phyloP scores from a whole-genome alignment of 2,329 filamentous ascomycete species.

The Colletotrichum endophyticum region DNA sequence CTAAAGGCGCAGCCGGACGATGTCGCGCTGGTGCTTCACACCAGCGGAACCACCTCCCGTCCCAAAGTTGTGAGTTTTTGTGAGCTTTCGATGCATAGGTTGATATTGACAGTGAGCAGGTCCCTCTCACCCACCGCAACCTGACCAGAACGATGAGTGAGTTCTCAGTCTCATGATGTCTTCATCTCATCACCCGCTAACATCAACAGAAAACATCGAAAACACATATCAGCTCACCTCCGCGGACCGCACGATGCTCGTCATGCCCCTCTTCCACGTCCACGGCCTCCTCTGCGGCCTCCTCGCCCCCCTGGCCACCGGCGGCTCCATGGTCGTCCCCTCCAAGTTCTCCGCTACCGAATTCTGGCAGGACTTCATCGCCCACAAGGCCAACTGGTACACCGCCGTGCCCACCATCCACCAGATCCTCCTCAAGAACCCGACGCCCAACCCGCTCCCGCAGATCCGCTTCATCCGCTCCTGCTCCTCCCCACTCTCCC shows the following conservation, averaged over 20 bases:
- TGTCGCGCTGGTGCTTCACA: conserved; percentile 82
- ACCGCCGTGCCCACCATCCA: conserved; percentile 93
- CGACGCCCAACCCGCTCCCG: conserved; percentile 70
- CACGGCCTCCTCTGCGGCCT: conserved; percentile 87
- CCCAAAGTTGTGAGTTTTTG: conserved; percentile 73
- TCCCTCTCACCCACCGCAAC: conserved; percentile 82
- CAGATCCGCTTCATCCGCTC: conserved; percentile 86
- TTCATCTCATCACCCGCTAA: not conserved
- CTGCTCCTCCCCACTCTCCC: conserved; percentile 83
- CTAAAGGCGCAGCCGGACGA: conserved; percentile 71
- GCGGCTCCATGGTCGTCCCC: conserved; percentile 81
- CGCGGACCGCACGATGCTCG: conserved; percentile 79
- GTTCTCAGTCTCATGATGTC: conserved; percentile 24
- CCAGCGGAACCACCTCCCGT: conserved; percentile 80
- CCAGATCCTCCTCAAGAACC: conserved; percentile 81
- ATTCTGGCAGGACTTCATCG: conserved; percentile 81
- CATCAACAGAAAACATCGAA: conserved; percentile 70
- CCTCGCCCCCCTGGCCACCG: conserved; percentile 75
- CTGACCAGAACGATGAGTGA: conserved; percentile 79
- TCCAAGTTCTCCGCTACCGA: conserved; percentile 79
- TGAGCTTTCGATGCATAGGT: not conserved
- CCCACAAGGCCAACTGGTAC: conserved; percentile 85
- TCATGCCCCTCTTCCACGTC: conserved; percentile 92
- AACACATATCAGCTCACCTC: conserved; percentile 75
- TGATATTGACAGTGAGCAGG: conserved; percentile 41